These are phyloP conservation scores for Porphyra umbilicalis DNA, from an alignment of 31 red algal species.

Conservation along the genomic window DNA sequence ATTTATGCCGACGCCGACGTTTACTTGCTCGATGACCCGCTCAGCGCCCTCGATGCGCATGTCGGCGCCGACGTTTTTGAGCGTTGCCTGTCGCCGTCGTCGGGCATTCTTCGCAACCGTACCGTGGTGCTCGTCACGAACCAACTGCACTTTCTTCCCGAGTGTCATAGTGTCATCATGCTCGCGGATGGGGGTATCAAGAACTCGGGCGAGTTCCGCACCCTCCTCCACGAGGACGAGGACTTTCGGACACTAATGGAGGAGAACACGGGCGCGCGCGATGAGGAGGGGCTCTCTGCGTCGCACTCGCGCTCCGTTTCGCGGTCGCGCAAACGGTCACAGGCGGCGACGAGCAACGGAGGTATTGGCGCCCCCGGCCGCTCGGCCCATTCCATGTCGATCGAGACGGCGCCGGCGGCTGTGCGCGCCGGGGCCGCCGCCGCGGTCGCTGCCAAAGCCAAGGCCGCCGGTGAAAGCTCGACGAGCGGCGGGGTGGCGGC, in stretches of 20 bases:
- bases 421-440: neutral
- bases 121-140: conserved; percentile 83
- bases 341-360: neutral
- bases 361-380: neutral
- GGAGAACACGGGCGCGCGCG: conserved; percentile 2
- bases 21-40: conserved; percentile 86
- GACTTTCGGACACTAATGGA: conserved; percentile 13
- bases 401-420: neutral
- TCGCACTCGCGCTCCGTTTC: conserved; percentile 2
- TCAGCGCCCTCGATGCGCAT: conserved; percentile 95
- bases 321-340: neutral
- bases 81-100: conserved; percentile 48
- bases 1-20: conserved; percentile 93
- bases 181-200: conserved; percentile 48
- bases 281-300: neutral
- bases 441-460: neutral
- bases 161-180: conserved; percentile 70
- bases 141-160: conserved; percentile 80
- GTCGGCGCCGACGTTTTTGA: conserved; percentile 80
- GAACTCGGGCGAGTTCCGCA: conserved; percentile 18
- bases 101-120: conserved; percentile 32
- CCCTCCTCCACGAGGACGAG: neutral
- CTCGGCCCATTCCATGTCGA: neutral
- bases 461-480: neutral
- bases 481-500: neutral